Evolutionary conservation across 805 yeast genomes (phyloP).

Genomic region (Ogataea haglerorum): DNA sequence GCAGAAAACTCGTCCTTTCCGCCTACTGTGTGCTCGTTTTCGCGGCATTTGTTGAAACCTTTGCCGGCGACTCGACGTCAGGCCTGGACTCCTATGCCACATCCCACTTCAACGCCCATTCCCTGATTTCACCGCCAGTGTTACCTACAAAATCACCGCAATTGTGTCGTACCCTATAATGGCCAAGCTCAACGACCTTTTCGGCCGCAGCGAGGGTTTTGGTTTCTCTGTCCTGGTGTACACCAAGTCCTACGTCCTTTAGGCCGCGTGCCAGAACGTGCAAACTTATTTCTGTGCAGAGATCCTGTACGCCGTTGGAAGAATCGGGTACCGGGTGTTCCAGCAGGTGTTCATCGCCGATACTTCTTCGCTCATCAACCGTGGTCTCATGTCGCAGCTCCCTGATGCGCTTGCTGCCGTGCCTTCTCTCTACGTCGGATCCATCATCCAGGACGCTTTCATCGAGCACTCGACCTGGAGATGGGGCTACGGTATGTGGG

Average conservation of each 20-base stretch:
- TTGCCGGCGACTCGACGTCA: slow-evolving; percentile 5
- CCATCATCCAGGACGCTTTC: slow-evolving; percentile 5
- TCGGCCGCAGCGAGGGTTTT: slow-evolving; percentile 5
- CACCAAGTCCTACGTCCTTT: slow-evolving; percentile 2
- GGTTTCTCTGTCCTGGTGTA: slow-evolving; percentile 2
- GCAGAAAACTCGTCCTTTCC: not conserved
- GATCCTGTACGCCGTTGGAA: slow-evolving; percentile 4
- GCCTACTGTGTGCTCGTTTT: slow-evolving; percentile 3
- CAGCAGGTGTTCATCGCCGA: slow-evolving; percentile 6
- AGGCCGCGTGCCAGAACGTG: slow-evolving; percentile 4
- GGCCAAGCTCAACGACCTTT: slow-evolving; percentile 5
- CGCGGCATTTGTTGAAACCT: slow-evolving; percentile 4
- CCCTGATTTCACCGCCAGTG: slow-evolving; percentile 4
- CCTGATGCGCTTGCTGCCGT: slow-evolving; percentile 4
- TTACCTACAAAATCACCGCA: slow-evolving; percentile 4
- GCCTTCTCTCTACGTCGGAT: slow-evolving; percentile 3
- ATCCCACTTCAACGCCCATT: slow-evolving; percentile 3
- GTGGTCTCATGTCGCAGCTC: slow-evolving; percentile 3
- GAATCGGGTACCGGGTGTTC: slow-evolving; percentile 5
- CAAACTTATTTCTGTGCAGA: slow-evolving; percentile 5
- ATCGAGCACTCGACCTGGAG: slow-evolving; percentile 7
- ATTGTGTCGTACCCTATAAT: slow-evolving; percentile 3
- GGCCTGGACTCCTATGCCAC: slow-evolving; percentile 6
- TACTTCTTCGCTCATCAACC: slow-evolving; percentile 1
- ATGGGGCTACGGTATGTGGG: slow-evolving; percentile 8